Evolutionary conservation across 1,139 yeast genomes (phyloP).

Genomic region (Yamadazyma epiphylla): DNA sequence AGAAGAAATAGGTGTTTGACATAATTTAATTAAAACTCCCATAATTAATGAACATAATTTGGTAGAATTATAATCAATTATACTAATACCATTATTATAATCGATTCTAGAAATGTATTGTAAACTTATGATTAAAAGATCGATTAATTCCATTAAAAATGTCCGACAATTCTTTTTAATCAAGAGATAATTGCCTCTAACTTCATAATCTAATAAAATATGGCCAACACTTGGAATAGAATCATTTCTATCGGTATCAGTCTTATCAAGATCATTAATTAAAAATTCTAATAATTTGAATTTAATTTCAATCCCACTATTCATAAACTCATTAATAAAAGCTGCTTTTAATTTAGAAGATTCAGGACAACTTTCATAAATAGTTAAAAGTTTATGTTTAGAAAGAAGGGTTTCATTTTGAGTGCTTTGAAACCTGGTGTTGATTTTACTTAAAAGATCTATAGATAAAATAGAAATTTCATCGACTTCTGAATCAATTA

Average conservation of each 20-base stretch:
- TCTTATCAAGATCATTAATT: constrained; percentile 35
- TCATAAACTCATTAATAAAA: constrained; percentile 67
- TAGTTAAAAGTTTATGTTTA: constrained; percentile 64
- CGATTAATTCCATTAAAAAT: constrained; percentile 51
- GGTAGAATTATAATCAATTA: constrained; percentile 51
- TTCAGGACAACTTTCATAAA: constrained; percentile 74
- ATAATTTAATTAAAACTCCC: constrained; percentile 57
- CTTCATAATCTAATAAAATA: constrained; percentile 66
- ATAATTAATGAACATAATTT: constrained; percentile 55
- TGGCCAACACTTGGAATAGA: constrained; percentile 60
- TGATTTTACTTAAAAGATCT: constrained; percentile 47
- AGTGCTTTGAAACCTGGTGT: constrained; percentile 42
- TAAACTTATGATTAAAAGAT: constrained; percentile 46
- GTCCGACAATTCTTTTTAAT: constrained; percentile 16
- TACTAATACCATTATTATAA: constrained; percentile 30
- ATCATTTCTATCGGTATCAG: constrained; percentile 21
- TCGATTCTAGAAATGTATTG: constrained; percentile 36
- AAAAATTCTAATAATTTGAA: constrained; percentile 58
- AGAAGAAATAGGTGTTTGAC: constrained; percentile 55
- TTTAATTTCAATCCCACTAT: constrained; percentile 47
- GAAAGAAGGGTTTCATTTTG: constrained; percentile 37
- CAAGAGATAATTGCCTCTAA: constrained; percentile 29
- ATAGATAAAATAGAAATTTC: constrained; percentile 53
- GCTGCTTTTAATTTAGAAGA: constrained; percentile 65
- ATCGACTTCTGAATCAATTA: constrained; percentile 55